Base-by-base conservation (phyloP, 2,329 filamentous ascomycete species). In the Chrysosporium queenslandicum region DNA sequence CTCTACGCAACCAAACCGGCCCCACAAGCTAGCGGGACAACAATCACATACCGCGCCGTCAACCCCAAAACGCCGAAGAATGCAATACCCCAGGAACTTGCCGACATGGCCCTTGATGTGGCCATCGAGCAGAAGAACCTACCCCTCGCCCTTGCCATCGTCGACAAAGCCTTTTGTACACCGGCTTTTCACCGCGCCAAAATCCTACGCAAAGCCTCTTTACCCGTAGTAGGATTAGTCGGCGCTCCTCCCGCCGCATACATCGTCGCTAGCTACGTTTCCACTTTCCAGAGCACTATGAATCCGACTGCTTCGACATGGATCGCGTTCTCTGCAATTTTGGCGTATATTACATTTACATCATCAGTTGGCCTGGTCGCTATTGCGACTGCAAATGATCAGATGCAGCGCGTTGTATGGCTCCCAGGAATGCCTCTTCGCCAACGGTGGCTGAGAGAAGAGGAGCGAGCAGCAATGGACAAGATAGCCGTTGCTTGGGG, bases 361-460 rank as follows among this genome's bases (percentile, higher is more conserved):
- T 83, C 81, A 3, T 87, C 84, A 8, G 79, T 97, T 50, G 92
- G 91, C 2, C 72, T 92, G 39, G 81, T 97, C 34, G 88, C 91
- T 7, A 74, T 94, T 54, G 83, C 87, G 23, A 96, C 91, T 30
- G 77, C 84, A 55, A 96, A 96, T 68, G 90, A 97, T 66, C 89
- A 97, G 69, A 95, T 96, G 87, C 83, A 85, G 62, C 81, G 92
- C 18, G 88, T 97, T 4, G 90, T 87, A 1, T 98, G 92, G 92
- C 77, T 85, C 7, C 81, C 81, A 0, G 92, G 92, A 9, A 84
- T 87, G 30, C 85, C 87, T 20, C 71, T 97, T 57, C 78, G 85
- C 56, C 79, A 87, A 62, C 79, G 92, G 12, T 97, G 90, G 86
- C 68, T 94, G 50, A 77, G 87, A 30, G 92, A 97, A 66, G 89